A percentile compares a stretch with the other conserved stretches of the same genome.
These are phyloP conservation scores for Dryas alaskensis DNA, from an alignment of 306 rosid genomes.

Conservation along the genomic window DNA sequence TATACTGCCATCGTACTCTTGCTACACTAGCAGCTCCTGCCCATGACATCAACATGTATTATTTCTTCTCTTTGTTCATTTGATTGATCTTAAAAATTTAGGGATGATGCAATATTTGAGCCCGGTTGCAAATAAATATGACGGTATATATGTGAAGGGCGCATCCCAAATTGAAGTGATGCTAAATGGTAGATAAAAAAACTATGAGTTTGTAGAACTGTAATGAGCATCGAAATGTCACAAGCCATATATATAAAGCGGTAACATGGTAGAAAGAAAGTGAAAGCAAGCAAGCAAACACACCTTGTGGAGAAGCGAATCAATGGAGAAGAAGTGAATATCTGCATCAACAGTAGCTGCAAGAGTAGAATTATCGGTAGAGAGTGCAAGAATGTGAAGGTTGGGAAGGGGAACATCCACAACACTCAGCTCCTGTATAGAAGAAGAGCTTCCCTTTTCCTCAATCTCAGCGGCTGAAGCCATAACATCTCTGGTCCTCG, in stretches of 20 bases:
- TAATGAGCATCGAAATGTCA: not conserved
- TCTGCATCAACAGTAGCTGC: conserved; percentile 52
- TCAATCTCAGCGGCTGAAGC: conserved; percentile 54
- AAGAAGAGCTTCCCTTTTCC: conserved; percentile 49
- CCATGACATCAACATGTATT: not conserved
- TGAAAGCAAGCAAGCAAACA: not conserved
- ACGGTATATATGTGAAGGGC: no score
- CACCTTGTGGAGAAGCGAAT: conserved; percentile 53
- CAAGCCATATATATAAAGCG: not conserved
- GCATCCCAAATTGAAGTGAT: not conserved
- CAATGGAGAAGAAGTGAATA: conserved; percentile 49
- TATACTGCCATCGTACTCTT: not conserved
- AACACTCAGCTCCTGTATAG: conserved; percentile 56
- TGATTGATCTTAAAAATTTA: not conserved
- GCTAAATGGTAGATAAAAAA: not conserved
- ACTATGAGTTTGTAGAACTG: no score
- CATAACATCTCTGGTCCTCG: conserved; percentile 59
- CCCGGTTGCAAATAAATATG: no score
- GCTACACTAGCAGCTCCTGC: not conserved
- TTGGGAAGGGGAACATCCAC: conserved; percentile 59
- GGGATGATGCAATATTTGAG: not conserved
- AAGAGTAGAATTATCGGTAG: conserved; percentile 52
- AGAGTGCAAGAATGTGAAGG: conserved; percentile 60
- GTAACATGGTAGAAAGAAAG: not conserved
- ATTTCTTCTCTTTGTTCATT: not conserved